Conservation (phyloP, 768 basidiomycete species). For the Russula dissimulans region DNA sequence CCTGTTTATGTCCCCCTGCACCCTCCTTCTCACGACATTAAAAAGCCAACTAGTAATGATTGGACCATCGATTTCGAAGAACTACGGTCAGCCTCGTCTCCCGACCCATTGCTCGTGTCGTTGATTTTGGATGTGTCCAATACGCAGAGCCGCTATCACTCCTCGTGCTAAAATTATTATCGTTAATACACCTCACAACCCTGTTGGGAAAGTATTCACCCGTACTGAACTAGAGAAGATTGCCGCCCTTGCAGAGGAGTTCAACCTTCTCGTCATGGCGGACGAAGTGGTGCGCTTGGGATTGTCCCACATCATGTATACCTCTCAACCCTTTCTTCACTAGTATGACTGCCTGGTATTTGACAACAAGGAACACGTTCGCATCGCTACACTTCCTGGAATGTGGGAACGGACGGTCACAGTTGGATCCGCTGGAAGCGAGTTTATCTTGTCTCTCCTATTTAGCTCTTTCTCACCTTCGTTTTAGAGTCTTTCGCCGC, state of each 20-base stretch:
- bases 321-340: neutral
- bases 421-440: conserved; percentile 91
- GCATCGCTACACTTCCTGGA: conserved; percentile 89
- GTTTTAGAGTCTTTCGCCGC: conserved; percentile 84
- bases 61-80: conserved; percentile 92
- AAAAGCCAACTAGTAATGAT: conserved; percentile 53
- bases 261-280: conserved; percentile 85
- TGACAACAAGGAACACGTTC: conserved; percentile 79
- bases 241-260: conserved; percentile 81
- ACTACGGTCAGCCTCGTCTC: conserved; percentile 46
- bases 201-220: conserved; percentile 95
- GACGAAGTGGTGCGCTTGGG: conserved; percentile 85
- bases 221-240: conserved; percentile 74
- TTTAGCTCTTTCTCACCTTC: neutral
- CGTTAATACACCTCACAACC: conserved; percentile 95
- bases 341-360: conserved; percentile 93
- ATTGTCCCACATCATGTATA: neutral
- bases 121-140: conserved; percentile 4
- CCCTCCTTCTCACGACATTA: conserved; percentile 49
- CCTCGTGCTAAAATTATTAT: conserved; percentile 91
- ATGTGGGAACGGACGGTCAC: conserved; percentile 99
- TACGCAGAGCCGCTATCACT: conserved; percentile 66
- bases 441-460: conserved; percentile 17
- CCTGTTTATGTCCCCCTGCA: conserved; percentile 94
- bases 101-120: neutral